Conservation (phyloP, 768 basidiomycete genomes). For the Amanita brunnescens region DNA sequence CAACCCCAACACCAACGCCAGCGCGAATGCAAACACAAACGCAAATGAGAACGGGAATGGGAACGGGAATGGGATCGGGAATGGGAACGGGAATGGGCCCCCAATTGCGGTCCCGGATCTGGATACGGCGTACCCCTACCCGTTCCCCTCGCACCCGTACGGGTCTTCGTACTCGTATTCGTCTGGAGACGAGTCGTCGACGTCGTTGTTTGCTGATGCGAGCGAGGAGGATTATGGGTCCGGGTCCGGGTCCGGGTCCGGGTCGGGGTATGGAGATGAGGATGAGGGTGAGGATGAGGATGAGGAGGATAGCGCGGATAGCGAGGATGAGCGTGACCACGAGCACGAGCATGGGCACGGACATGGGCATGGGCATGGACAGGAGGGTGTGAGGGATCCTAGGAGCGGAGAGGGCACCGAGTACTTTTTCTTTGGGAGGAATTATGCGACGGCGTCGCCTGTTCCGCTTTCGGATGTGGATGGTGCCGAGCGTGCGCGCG, state of each 20-base stretch:
- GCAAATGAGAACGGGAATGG: too few species aligned
- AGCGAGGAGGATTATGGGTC: background rate
- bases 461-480: conserved; percentile 1
- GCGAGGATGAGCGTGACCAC: too few species aligned
- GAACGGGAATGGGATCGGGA: too few species aligned
- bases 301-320: too few species aligned
- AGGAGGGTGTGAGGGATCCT: background rate
- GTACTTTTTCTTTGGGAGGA: conserved; percentile 3
- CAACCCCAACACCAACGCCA: background rate
- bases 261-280: background rate
- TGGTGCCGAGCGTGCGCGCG: background rate
- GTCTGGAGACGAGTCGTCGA: background rate
- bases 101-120: background rate
- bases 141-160: background rate
- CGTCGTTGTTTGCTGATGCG: background rate
- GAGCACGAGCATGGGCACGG: background rate
- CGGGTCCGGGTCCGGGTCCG: background rate
- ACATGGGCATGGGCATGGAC: background rate
- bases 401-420: background rate
- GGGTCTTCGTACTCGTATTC: background rate
- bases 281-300: background rate
- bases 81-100: too few species aligned
- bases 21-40: too few species aligned
- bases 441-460: conserved; percentile 2
- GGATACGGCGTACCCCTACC: background rate